A percentile compares a stretch with the other conserved stretches of the same genome.
Conservation (phyloP, 2,329 filamentous ascomycete species). For the Achaetomium macrosporum region DNA sequence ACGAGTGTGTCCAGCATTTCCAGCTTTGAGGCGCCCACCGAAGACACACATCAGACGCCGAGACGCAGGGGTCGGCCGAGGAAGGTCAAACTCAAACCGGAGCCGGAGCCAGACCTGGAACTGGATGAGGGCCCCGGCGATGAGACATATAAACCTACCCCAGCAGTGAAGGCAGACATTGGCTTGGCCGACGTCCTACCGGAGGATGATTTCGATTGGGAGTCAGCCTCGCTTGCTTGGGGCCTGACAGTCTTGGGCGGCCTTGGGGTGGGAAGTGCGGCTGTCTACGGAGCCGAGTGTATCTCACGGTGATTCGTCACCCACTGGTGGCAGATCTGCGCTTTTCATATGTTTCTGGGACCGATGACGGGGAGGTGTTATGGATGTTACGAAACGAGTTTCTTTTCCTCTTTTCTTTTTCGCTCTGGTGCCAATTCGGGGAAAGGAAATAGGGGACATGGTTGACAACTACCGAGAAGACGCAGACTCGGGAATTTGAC, state of each 20-base stretch:
- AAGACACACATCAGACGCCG: constrained; percentile 11
- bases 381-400: no score
- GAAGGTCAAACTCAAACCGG: constrained; percentile 24
- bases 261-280: constrained; percentile 39
- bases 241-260: constrained; percentile 40
- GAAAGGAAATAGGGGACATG: no score
- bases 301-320: constrained; percentile 31
- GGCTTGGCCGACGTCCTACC: constrained; percentile 39
- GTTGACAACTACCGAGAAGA: no score
- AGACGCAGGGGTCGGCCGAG: constrained; percentile 25
- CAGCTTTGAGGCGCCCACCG: constrained; percentile 7
- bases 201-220: constrained; percentile 39
- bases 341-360: neutral
- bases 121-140: constrained; percentile 26
- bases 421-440: no score
- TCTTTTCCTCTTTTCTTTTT: no score
- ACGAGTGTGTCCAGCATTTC: constrained; percentile 21
- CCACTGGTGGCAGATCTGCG: no score
- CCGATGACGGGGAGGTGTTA: neutral
- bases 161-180: constrained; percentile 28
- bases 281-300: constrained; percentile 44
- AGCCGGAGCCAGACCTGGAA: constrained; percentile 7
- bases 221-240: constrained; percentile 43
- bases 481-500: no score
- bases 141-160: constrained; percentile 34